phyloP scores from a whole-genome alignment of 2,329 filamentous ascomycete genomes.

The Gremmenia infestans region DNA sequence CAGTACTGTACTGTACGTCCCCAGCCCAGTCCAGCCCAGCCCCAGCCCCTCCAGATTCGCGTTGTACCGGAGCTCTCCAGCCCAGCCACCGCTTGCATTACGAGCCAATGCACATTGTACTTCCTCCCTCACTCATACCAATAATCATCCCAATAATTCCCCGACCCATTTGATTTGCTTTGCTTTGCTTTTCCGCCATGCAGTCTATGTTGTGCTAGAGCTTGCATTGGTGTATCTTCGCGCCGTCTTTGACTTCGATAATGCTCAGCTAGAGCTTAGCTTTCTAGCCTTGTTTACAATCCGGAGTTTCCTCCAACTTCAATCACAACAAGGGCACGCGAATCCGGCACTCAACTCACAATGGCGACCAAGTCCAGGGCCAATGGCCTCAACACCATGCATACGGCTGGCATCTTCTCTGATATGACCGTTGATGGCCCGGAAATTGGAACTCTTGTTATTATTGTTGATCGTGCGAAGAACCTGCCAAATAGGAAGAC shows the following conservation, averaged over 20 bases:
- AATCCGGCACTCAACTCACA: constrained; percentile 4
- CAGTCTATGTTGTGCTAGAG: neutral
- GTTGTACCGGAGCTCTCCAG: too few relatives aligned
- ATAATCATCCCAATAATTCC: neutral
- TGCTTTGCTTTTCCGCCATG: neutral
- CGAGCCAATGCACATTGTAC: too few relatives aligned
- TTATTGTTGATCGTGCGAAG: constrained; percentile 90
- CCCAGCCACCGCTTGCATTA: too few relatives aligned
- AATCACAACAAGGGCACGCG: constrained; percentile 6
- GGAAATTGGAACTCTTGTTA: constrained; percentile 85
- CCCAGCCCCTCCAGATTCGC: too few relatives aligned
- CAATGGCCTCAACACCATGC: constrained; percentile 57
- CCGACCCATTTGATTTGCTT: neutral
- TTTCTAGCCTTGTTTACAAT: constrained; percentile 13
- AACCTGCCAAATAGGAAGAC: constrained; percentile 95
- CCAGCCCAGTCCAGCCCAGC: too few relatives aligned
- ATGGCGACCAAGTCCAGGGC: constrained; percentile 52
- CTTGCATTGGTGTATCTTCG: neutral
- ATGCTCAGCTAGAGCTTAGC: constrained; percentile 24
- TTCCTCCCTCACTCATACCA: too few relatives aligned
- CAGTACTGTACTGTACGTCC: too few relatives aligned
- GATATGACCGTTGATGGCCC: constrained; percentile 93
- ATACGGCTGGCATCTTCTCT: constrained; percentile 89
- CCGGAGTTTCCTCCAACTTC: constrained; percentile 2
- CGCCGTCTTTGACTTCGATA: constrained; percentile 2